A percentile compares a stretch with the other conserved stretches of the same genome.
Conservation (phyloP, 1,139 yeast genomes). For the Taphrina flavorubra region DNA sequence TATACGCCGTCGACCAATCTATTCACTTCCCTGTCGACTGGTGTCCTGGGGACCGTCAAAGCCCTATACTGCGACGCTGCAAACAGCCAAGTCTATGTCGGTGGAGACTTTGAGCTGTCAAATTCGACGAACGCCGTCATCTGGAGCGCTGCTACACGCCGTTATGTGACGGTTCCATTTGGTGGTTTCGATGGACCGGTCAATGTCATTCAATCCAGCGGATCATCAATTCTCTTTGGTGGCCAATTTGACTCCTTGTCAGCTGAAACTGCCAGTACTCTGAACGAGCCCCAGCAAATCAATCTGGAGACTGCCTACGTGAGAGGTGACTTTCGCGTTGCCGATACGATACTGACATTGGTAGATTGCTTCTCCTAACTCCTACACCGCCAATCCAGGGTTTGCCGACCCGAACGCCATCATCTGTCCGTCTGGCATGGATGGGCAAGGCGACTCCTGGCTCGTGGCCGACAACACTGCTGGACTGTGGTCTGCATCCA, state of each 20-base stretch:
- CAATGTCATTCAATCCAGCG: conserved; percentile 65
- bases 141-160: conserved; percentile 61
- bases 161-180: conserved; percentile 65
- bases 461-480: conserved; percentile 58
- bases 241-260: conserved; percentile 64
- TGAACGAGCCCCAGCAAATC: conserved; percentile 52
- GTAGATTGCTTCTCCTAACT: conserved; percentile 48
- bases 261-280: conserved; percentile 47
- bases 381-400: conserved; percentile 50
- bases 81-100: conserved; percentile 67
- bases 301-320: conserved; percentile 74
- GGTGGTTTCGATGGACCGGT: conserved; percentile 74
- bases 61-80: conserved; percentile 61
- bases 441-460: conserved; percentile 60
- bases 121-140: conserved; percentile 67
- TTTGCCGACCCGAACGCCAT: conserved; percentile 56
- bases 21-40: conserved; percentile 55
- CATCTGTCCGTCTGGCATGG: conserved; percentile 62
- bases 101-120: conserved; percentile 72
- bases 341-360: conserved; percentile 54
- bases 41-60: conserved; percentile 60
- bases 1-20: conserved; percentile 59
- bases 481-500: conserved; percentile 71
- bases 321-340: conserved; percentile 62
- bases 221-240: conserved; percentile 70